phyloP scores from a whole-genome alignment of 129 eudicot genomes.

The Chrysanthemum lavandulifolium region DNA sequence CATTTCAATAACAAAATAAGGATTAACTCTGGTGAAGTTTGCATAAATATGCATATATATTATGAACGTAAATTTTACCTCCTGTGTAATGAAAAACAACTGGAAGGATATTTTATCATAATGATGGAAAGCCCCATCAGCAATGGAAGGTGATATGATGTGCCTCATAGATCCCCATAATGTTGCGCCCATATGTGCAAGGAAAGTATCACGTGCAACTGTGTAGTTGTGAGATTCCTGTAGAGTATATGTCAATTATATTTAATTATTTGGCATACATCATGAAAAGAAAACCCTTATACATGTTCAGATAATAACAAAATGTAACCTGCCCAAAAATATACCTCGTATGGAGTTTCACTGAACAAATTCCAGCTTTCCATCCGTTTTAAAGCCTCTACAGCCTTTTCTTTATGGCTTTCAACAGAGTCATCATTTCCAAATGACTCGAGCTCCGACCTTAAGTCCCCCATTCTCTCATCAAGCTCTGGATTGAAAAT shows the following conservation, averaged over 20 bases:
- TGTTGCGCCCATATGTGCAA: slow-evolving; percentile 92
- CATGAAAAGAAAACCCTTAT: no score
- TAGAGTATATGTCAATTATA: slow-evolving; percentile 14
- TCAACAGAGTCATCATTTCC: slow-evolving; percentile 84
- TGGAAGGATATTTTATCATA: slow-evolving; percentile 93
- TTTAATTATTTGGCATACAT: background rate
- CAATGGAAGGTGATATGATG: slow-evolving; percentile 89
- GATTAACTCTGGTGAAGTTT: background rate
- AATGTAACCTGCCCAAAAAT: background rate
- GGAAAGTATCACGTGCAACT: slow-evolving; percentile 95
- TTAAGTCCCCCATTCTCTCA: slow-evolving; percentile 93
- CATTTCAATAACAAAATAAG: slow-evolving; percentile 24
- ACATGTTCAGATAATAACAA: background rate
- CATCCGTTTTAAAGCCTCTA: slow-evolving; percentile 92
- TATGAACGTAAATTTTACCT: slow-evolving; percentile 47
- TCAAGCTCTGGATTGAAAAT: slow-evolving; percentile 71
- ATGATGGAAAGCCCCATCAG: slow-evolving; percentile 93
- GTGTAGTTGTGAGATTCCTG: slow-evolving; percentile 85
- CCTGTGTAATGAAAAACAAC: slow-evolving; percentile 87
- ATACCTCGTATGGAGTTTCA: slow-evolving; percentile 64
- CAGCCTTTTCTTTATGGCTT: slow-evolving; percentile 68
- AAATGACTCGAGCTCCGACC: slow-evolving; percentile 72
- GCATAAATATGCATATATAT: slow-evolving; percentile 7
- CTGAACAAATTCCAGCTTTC: slow-evolving; percentile 95
- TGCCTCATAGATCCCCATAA: slow-evolving; percentile 97